Percentiles rank a stretch among this genome's conserved stretches.
Evolutionary conservation across 2,329 filamentous ascomycete species (phyloP).

Genomic region (Calcarisporium arbuscula): DNA sequence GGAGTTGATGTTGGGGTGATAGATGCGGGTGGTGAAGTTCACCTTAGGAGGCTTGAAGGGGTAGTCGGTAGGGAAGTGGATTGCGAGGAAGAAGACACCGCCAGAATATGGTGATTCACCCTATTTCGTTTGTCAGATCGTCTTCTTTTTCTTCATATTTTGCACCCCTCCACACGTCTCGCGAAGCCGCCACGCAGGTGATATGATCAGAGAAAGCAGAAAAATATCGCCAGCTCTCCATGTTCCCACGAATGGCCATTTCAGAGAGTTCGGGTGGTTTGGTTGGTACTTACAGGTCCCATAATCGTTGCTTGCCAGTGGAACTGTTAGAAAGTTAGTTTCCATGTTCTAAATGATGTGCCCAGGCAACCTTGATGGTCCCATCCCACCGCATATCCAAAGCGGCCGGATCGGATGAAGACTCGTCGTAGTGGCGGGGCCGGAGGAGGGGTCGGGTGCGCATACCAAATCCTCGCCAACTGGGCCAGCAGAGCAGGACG

Average conservation of each 20-base stretch:
- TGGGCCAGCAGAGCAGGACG: slow-evolving; percentile 95
- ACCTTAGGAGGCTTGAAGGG: slow-evolving; percentile 99
- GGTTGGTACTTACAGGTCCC: slow-evolving; percentile 72
- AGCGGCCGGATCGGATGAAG: no score
- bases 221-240: no score
- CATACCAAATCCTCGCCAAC: slow-evolving; percentile 97
- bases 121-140: slow-evolving; percentile 41
- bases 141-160: slow-evolving; percentile 4
- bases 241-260: not conserved
- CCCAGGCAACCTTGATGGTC: slow-evolving; percentile 1
- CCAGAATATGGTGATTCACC: slow-evolving; percentile 95
- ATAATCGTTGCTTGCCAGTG: slow-evolving; percentile 99
- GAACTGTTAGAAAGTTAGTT: slow-evolving; percentile 56
- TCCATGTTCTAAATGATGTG: slow-evolving; percentile 2
- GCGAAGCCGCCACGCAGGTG: no score
- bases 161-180: no score
- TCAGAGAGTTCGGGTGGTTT: slow-evolving; percentile 2
- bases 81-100: slow-evolving; percentile 97
- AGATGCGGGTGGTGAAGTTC: slow-evolving; percentile 99
- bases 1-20: slow-evolving; percentile 99
- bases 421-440: slow-evolving; percentile 8
- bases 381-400: no score
- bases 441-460: slow-evolving; percentile 22
- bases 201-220: no score
- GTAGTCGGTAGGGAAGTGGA: slow-evolving; percentile 99